A percentile compares a stretch with the other conserved stretches of the same genome.
Conservation (phyloP, 805 yeast genomes). For the Lipomyces kockii region DNA sequence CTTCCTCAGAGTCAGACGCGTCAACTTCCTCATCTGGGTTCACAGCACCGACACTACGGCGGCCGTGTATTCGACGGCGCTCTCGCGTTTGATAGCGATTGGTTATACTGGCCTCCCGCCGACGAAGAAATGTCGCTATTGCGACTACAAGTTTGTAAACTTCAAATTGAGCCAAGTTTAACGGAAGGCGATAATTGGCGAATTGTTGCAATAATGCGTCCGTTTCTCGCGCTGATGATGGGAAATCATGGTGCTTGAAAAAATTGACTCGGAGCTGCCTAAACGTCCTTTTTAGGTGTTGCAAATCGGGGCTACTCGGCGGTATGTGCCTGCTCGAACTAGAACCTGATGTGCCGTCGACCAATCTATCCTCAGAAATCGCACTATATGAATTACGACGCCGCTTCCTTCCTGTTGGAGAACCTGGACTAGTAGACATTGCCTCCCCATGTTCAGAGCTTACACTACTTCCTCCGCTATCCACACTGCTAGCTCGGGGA, state of each 20-base stretch:
- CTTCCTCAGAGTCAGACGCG: conserved; percentile 1
- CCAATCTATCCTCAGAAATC: neutral
- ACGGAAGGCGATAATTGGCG: conserved; percentile 9
- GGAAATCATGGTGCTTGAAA: neutral
- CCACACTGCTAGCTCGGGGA: conserved; percentile 2
- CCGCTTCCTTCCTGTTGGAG: neutral
- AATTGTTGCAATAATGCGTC: neutral
- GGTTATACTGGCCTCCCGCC: neutral
- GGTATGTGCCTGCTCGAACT: neutral
- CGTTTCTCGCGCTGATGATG: neutral
- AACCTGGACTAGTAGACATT: neutral
- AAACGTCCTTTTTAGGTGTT: neutral
- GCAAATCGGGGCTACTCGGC: neutral
- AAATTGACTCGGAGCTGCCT: neutral
- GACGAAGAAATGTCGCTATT: conserved; percentile 10
- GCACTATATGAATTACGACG: neutral
- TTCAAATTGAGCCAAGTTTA: conserved; percentile 7
- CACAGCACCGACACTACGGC: neutral
- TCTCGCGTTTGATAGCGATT: neutral
- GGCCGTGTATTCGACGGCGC: neutral
- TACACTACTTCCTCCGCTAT: neutral
- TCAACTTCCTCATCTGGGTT: neutral
- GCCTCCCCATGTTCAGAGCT: neutral
- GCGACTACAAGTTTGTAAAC: conserved; percentile 15
- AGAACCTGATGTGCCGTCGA: neutral